Base-by-base conservation (phyloP, 192 early-diverging fungal species). In the Coemansia sp. region DNA sequence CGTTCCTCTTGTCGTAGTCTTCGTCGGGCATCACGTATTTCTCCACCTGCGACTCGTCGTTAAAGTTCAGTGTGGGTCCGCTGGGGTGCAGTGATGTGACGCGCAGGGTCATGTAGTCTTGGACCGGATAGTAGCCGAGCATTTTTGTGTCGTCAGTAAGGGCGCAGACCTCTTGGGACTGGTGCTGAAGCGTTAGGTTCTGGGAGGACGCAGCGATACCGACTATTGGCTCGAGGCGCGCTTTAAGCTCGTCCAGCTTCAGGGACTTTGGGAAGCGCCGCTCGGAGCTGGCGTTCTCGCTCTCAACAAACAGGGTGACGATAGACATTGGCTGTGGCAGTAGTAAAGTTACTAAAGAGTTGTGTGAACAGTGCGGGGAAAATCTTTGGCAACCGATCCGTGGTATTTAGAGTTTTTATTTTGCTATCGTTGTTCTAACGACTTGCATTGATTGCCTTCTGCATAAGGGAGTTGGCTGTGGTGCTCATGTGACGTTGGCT, bases 11-110 rank as follows among this genome's bases (percentile, higher is more conserved):
- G 24, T 87, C 83, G 62, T 99, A 99, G 58, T 94, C 90, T 9
- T 90, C 89, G 19, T 96, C 92, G 0, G 83, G 68, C 42, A 99
- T 83, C 64, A 93, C 94, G 67, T 89, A 94, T 71, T 99, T 99
- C 60, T 97, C 83, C 18, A 99, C 96, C 45, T 89, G 81, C 8
- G 90, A 91, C 4, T 90, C 73, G 75, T 98, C 96, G 38, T 83
- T 91, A 72, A 79, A 97, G 63, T 93, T 87, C 38, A 88, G 84
- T 24, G 41, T n/a, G 5, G 55, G 24, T 1, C 40, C 48, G 0
- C 51, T 18, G 21, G 66, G 38, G 27, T 48, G 59, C n/a, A 51
- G 11, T 42, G 34, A 61, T 27, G 41, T 45, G 54, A 91, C 93
- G 7, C 85, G 78, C n/a, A 95, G 66, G 9, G 83, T 79, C 84